Base-by-base conservation (phyloP, 1,284 basidiomycete genomes). In the Heterobasidion occidentale region DNA sequence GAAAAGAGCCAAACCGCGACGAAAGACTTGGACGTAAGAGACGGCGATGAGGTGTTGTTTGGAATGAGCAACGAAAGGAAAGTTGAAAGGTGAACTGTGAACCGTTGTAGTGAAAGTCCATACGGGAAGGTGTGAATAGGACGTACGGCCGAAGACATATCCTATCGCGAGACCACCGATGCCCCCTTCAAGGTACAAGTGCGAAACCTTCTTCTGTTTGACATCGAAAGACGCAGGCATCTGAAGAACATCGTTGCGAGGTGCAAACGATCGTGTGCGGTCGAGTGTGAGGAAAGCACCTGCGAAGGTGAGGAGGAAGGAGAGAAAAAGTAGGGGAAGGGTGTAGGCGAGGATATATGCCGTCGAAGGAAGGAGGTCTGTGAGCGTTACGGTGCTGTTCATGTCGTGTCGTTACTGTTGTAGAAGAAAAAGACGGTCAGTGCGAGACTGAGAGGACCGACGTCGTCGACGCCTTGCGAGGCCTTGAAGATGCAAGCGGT, bases 271-370 rank as follows among this genome's bases (percentile, higher is more conserved):
- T 46, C 82, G 77, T 38, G 83, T 80, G 42, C 86, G 80, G 63
- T 87, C 84, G 51, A 87, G 74, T 17, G 78, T 86, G 20, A 87
- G 71, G 66, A 88, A 88, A 3, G 84, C 76, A 14, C 85, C 84
- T 20, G 82, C 72, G 62, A 86, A 84, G 3, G 79, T 77, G 38
- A 84, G 70, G 33, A 80, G 59, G 44, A 80, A 49, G 8, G 83
- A 83, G 1, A 80, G 53, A 11, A 79, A 66, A 38, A 85, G 66
- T 8, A 86, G 67, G 60, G 82, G 78, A 49, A 86, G 64, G 27
- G 77, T 62, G 64, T 86, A 87, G 44, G 53, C 53, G 15, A 60
- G 56, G 17, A 50, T 44, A 34, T 60, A 60, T n/a, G 56, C 14
- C 27, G 53, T 38, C 7, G 59, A 54, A 33, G 45, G 53, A 11